phyloP scores from a whole-genome alignment of 2,329 filamentous ascomycete species.

The Lasiodiplodia citricola region DNA sequence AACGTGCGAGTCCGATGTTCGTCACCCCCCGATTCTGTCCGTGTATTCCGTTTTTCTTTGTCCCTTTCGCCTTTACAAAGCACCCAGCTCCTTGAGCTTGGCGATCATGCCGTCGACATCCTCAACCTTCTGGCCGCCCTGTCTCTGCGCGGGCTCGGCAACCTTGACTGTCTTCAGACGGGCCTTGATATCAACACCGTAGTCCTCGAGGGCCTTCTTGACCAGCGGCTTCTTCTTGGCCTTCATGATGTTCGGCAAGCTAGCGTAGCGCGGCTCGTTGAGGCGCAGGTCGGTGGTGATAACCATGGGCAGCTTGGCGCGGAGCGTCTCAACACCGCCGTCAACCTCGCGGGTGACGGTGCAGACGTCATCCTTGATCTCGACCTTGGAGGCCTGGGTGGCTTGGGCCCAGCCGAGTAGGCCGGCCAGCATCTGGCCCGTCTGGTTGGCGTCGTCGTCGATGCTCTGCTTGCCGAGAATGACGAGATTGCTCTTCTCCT shows the following conservation, averaged over 20 bases:
- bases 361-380: conserved; percentile 71
- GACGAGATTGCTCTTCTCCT: conserved; percentile 88
- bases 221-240: conserved; percentile 99
- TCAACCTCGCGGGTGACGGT: conserved; percentile 92
- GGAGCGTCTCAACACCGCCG: conserved; percentile 89
- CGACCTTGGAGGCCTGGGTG: conserved; percentile 86
- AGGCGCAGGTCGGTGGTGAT: conserved; percentile 93
- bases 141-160: conserved; percentile 80
- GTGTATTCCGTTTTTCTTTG: background rate
- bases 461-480: conserved; percentile 98
- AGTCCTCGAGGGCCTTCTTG: conserved; percentile 83
- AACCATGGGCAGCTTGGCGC: conserved; percentile 84
- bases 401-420: conserved; percentile 92
- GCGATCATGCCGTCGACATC: conserved; percentile 93
- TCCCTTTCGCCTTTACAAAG: conserved; percentile 62
- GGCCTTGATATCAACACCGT: conserved; percentile 72
- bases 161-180: conserved; percentile 92
- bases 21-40: background rate
- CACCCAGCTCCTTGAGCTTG: conserved; percentile 95
- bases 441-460: conserved; percentile 94
- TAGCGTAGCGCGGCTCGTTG: conserved; percentile 95
- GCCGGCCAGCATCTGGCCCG: conserved; percentile 96
- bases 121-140: conserved; percentile 96
- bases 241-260: conserved; percentile 99
- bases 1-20: background rate